Conservation (phyloP, 2,329 filamentous ascomycete species). For the Ophiosphaerella narmari region DNA sequence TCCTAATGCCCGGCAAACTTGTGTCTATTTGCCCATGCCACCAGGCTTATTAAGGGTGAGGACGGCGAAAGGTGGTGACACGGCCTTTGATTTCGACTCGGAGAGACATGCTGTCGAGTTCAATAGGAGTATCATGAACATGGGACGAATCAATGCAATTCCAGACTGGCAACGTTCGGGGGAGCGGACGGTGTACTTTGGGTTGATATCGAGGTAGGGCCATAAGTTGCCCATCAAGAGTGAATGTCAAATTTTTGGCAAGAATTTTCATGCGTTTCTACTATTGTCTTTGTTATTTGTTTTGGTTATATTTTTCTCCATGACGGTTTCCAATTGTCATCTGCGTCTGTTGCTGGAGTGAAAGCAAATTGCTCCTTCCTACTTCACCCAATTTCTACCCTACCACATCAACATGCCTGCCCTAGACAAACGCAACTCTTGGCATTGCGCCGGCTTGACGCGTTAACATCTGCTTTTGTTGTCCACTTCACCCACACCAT, state of each 20-base stretch:
- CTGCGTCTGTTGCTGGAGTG: too few species aligned
- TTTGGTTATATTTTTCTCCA: too few species aligned
- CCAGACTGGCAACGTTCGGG: conserved; percentile 11
- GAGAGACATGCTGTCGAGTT: conserved; percentile 14
- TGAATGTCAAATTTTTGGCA: too few species aligned
- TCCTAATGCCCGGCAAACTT: conserved; percentile 9
- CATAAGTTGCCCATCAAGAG: too few species aligned
- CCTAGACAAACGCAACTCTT: too few species aligned
- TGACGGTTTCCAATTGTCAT: too few species aligned
- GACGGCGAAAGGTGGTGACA: conserved; percentile 20
- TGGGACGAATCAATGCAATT: conserved; percentile 15
- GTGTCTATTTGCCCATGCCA: conserved; percentile 29
- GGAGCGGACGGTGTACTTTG: conserved; percentile 25
- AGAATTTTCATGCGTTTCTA: too few species aligned
- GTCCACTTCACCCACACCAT: background rate
- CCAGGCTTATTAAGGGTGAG: conserved; percentile 21
- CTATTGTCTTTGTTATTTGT: too few species aligned
- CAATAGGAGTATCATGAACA: conserved; percentile 19
- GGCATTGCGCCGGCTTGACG: background rate
- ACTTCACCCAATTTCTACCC: too few species aligned
- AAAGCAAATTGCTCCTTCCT: too few species aligned
- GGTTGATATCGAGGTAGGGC: conserved; percentile 7
- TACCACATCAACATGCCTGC: too few species aligned
- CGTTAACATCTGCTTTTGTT: background rate
- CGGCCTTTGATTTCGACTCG: conserved; percentile 26